Conservation (phyloP, 1,284 basidiomycete species). For the Cryptococcus neoformans region DNA sequence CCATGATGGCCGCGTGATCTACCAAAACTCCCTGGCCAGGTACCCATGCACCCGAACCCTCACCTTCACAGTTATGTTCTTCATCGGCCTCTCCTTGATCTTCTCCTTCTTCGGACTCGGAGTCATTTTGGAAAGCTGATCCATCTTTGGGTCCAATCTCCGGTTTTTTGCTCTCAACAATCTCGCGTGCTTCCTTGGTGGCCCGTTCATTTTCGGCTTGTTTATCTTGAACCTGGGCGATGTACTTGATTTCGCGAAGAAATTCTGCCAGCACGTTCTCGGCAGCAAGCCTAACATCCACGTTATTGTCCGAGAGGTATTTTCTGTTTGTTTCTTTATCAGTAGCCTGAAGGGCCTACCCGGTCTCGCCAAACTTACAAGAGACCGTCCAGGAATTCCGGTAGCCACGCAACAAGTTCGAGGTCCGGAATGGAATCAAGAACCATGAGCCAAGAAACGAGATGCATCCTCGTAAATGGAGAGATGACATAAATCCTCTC, state of each 20-base stretch:
- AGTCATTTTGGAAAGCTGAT: too few species aligned
- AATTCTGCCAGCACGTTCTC: slow-evolving; percentile 91
- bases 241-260: slow-evolving; percentile 83
- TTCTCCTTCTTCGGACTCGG: background rate
- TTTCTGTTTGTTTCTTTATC: slow-evolving; percentile 56
- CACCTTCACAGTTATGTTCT: slow-evolving; percentile 42
- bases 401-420: slow-evolving; percentile 90
- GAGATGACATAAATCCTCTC: slow-evolving; percentile 94
- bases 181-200: background rate
- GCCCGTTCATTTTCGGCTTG: slow-evolving; percentile 25
- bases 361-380: slow-evolving; percentile 58
- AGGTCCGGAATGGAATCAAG: slow-evolving; percentile 96
- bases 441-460: slow-evolving; percentile 95
- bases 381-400: slow-evolving; percentile 90
- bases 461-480: slow-evolving; percentile 93
- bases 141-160: too few species aligned
- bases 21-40: slow-evolving; percentile 91
- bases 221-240: slow-evolving; percentile 65
- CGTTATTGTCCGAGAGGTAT: slow-evolving; percentile 92
- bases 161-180: too few species aligned
- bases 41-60: slow-evolving; percentile 64
- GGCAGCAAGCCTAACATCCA: slow-evolving; percentile 89
- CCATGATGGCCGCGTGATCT: slow-evolving; percentile 87
- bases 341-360: background rate
- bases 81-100: slow-evolving; percentile 16